Evolutionary conservation across 306 rosid genomes (phyloP).

Genomic region (Dalbergia cultrata): DNA sequence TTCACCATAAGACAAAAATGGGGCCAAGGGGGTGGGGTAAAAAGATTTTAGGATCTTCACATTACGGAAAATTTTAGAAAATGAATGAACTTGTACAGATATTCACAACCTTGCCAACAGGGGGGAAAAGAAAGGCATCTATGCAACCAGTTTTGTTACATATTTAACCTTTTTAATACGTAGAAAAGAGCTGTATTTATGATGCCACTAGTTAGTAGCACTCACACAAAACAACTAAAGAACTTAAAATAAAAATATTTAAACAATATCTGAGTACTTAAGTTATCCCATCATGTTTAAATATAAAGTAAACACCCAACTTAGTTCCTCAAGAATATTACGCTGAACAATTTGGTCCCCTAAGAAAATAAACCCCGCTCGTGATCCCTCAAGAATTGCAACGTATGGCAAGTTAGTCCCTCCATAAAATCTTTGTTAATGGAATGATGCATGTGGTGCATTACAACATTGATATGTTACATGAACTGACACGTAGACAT

Average conservation of each 20-base stretch:
- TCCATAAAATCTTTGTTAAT: too few relatives aligned
- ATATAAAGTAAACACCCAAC: too few relatives aligned
- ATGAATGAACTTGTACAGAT: neutral
- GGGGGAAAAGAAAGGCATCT: neutral
- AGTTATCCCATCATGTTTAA: neutral
- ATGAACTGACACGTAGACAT: too few relatives aligned
- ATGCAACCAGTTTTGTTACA: neutral
- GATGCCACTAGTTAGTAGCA: conserved; percentile 3
- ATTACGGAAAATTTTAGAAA: neutral
- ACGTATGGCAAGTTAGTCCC: too few relatives aligned
- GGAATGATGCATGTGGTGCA: too few relatives aligned
- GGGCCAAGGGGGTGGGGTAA: neutral
- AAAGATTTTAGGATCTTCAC: conserved; percentile 5
- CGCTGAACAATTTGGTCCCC: too few relatives aligned
- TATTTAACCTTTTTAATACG: neutral
- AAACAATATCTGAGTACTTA: neutral
- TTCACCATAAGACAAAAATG: conserved; percentile 16
- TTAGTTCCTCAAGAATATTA: too few relatives aligned
- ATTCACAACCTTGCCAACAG: neutral
- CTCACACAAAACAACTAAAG: neutral
- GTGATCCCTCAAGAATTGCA: too few relatives aligned
- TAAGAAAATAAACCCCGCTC: too few relatives aligned
- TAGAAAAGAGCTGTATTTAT: neutral
- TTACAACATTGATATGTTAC: too few relatives aligned
- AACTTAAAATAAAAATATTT: neutral